A percentile compares a stretch with the other conserved stretches of the same genome.
These are phyloP conservation scores for Hanseniaspora clermontiae DNA, from an alignment of 805 yeast genomes.

Conservation along the genomic window DNA sequence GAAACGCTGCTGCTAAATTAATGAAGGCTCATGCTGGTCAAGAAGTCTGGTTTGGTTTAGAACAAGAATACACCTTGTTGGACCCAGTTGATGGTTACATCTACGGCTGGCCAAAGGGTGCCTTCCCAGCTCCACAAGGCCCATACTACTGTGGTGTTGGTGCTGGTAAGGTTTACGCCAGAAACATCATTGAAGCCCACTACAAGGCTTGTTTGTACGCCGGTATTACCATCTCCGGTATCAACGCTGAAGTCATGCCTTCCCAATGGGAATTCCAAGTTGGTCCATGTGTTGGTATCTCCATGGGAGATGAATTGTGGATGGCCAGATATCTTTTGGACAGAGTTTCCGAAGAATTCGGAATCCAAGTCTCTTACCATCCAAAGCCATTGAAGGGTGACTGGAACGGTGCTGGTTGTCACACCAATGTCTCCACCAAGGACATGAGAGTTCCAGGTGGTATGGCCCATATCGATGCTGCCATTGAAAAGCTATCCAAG, in stretches of 20 bases:
- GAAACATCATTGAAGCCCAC: slow-evolving; percentile 98
- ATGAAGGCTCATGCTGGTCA: slow-evolving; percentile 82
- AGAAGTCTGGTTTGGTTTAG: slow-evolving; percentile 93
- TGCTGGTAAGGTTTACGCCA: slow-evolving; percentile 92
- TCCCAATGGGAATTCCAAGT: slow-evolving; percentile 99
- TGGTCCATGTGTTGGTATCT: slow-evolving; percentile 92
- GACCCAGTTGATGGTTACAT: slow-evolving; percentile 70
- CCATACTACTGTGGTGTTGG: slow-evolving; percentile 99
- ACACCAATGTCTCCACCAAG: slow-evolving; percentile 92
- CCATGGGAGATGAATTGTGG: slow-evolving; percentile 97
- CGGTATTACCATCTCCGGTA: slow-evolving; percentile 84
- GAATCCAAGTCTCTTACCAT: slow-evolving; percentile 96
- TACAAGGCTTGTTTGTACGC: slow-evolving; percentile 95
- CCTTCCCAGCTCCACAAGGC: slow-evolving; percentile 99
- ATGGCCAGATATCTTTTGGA: slow-evolving; percentile 83
- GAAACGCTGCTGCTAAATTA: slow-evolving; percentile 90
- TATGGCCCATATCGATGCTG: slow-evolving; percentile 84
- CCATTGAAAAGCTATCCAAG: slow-evolving; percentile 83
- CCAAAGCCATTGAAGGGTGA: slow-evolving; percentile 98
- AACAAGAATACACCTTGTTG: slow-evolving; percentile 95
- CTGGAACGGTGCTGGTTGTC: slow-evolving; percentile 99
- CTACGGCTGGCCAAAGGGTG: slow-evolving; percentile 99
- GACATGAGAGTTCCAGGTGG: slow-evolving; percentile 92
- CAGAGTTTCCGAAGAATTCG: slow-evolving; percentile 97
- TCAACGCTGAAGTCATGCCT: slow-evolving; percentile 99